Percentiles rank a stretch among this genome's conserved stretches.
Evolutionary conservation across 768 basidiomycete species (phyloP).

Genomic region (Kwoniella bestiolae): DNA sequence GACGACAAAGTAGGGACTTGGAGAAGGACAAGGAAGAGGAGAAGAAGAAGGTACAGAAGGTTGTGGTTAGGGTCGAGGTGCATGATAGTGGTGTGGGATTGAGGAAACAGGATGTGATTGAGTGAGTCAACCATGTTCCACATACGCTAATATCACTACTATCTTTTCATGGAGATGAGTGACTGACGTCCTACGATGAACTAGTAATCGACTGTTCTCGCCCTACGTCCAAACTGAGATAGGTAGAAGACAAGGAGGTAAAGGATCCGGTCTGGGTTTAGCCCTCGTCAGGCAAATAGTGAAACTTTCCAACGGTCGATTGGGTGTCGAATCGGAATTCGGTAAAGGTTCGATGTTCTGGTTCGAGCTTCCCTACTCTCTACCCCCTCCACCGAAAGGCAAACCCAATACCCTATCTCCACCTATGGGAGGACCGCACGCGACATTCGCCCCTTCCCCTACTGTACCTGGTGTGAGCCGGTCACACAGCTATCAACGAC

Average conservation of each 20-base stretch:
- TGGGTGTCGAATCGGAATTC: slow-evolving; percentile 61
- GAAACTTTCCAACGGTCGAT: slow-evolving; percentile 71
- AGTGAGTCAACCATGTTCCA: slow-evolving; percentile 52
- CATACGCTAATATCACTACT: not conserved
- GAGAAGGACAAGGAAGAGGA: slow-evolving; percentile 28
- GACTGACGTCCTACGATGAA: not conserved
- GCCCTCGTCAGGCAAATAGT: slow-evolving; percentile 80
- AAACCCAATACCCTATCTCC: slow-evolving; percentile 11
- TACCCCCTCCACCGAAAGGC: slow-evolving; percentile 41
- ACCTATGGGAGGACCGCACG: slow-evolving; percentile 4
- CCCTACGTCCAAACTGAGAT: slow-evolving; percentile 60
- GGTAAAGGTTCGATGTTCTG: slow-evolving; percentile 81
- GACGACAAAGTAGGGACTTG: slow-evolving; percentile 27
- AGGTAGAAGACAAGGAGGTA: slow-evolving; percentile 62
- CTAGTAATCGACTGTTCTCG: slow-evolving; percentile 54
- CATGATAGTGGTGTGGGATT: slow-evolving; percentile 74
- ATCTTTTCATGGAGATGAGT: no score
- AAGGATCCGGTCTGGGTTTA: slow-evolving; percentile 72
- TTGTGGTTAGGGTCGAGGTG: slow-evolving; percentile 77
- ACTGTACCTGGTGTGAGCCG: not conserved
- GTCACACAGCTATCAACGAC: slow-evolving; percentile 4
- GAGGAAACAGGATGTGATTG: slow-evolving; percentile 68
- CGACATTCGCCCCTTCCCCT: not conserved
- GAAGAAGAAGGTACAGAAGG: slow-evolving; percentile 39
- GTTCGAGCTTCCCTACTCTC: slow-evolving; percentile 59